These are phyloP conservation scores for Smittium mucronatum DNA, from an alignment of 371 early-diverging fungal species.

Conservation along the genomic window DNA sequence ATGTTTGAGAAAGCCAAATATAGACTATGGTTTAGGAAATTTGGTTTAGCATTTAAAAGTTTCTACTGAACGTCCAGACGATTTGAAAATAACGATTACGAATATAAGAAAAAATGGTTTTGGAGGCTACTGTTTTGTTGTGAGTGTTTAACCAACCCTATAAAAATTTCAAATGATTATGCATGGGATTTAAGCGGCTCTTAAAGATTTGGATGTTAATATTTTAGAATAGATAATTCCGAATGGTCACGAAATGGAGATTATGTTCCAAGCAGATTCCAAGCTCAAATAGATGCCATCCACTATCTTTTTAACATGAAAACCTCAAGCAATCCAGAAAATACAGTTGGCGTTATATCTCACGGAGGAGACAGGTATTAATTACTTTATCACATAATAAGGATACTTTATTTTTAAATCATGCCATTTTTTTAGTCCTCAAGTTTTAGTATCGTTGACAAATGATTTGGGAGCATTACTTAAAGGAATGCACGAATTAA, in stretches of 20 bases:
- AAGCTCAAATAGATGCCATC: constrained; percentile 91
- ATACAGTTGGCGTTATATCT: constrained; percentile 91
- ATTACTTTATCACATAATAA: too few relatives aligned
- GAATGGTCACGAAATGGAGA: constrained; percentile 99
- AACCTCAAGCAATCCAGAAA: constrained; percentile 88
- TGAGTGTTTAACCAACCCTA: constrained; percentile 21
- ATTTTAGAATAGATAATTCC: constrained; percentile 84
- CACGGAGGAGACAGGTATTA: constrained; percentile 88
- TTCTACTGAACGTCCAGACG: too few relatives aligned
- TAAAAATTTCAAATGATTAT: neutral
- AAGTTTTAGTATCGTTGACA: constrained; percentile 85
- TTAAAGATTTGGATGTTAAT: neutral
- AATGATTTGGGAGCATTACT: constrained; percentile 81
- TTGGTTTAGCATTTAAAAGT: too few relatives aligned
- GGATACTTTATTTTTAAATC: too few relatives aligned
- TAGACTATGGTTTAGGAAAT: too few relatives aligned
- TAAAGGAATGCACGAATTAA: constrained; percentile 67
- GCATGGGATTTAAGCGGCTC: neutral
- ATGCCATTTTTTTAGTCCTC: constrained; percentile 64
- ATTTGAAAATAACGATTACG: neutral
- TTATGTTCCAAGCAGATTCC: constrained; percentile 86
- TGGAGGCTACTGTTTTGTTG: constrained; percentile 52
- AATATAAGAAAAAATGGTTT: constrained; percentile 29
- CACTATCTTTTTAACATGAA: constrained; percentile 84
- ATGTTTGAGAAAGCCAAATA: too few relatives aligned